These are phyloP conservation scores for Boechera divaricarpa DNA, from an alignment of 345 rosid genomes.

Conservation along the genomic window DNA sequence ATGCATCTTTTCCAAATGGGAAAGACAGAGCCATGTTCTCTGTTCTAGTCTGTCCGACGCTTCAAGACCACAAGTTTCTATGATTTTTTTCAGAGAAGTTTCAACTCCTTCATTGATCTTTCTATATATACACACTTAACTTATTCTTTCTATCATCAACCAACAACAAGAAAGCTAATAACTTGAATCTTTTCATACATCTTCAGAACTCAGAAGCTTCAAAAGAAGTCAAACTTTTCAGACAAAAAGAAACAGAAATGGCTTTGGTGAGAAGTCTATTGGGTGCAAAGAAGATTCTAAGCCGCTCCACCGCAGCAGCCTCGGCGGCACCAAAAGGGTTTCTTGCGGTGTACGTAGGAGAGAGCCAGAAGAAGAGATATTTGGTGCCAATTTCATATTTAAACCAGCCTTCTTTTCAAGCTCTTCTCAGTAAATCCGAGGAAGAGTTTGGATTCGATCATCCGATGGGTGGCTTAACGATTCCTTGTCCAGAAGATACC, in stretches of 20 bases:
- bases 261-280: conserved; percentile 36
- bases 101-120: conserved; percentile 22
- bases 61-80: conserved; percentile 14
- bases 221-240: neutral
- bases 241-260: conserved; percentile 1
- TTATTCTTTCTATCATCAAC: conserved; percentile 23
- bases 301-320: conserved; percentile 11
- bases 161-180: conserved; percentile 13
- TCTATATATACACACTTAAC: conserved; percentile 23
- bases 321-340: conserved; percentile 50
- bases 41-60: conserved; percentile 9
- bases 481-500: conserved; percentile 56
- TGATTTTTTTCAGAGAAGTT: neutral
- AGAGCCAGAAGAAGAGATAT: conserved; percentile 51
- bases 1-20: neutral
- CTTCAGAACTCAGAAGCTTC: neutral
- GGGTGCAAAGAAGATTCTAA: conserved; percentile 35
- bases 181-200: conserved; percentile 10
- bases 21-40: conserved; percentile 36
- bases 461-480: conserved; percentile 60
- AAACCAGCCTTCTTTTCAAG: conserved; percentile 55
- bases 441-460: conserved; percentile 61
- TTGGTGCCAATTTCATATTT: conserved; percentile 56
- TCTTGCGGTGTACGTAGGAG: conserved; percentile 65
- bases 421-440: conserved; percentile 52